Evolutionary conservation across 1,284 basidiomycete genomes (phyloP), one percentile per base, ranked within the genome.

Genomic region (Cutaneotrichosporon cavernicola): DNA sequence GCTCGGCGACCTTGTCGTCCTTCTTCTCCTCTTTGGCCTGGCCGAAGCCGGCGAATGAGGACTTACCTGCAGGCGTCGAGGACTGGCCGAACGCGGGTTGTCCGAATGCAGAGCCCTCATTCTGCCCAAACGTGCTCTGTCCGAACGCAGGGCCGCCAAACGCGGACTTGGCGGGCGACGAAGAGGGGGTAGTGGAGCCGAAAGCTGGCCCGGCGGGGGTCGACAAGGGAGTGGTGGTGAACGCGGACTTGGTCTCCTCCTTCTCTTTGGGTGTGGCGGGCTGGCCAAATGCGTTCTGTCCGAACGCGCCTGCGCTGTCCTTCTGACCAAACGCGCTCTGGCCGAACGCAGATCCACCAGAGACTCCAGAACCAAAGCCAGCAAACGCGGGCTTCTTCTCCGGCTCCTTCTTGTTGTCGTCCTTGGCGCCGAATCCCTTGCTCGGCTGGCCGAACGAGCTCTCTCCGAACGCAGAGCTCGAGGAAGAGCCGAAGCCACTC

Each of bases 1-100:
- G 36, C 18, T 49, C 36, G 22, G 49, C 16, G 21, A 30, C 16
- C 21, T 56, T 31, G 32, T 26, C 55, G 9, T 65, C 3, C 43
- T 68, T 57, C 34, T 59, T 49, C 14, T 46, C 18, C 18, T 46
- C 43, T 18, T 46, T 46, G 43, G 52, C 26, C 21, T 26, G 46
- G 9, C 71, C 69, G n/a, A 71, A 71, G 6, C 69, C 70, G 5
- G 38, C 52, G n/a, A 72, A 73, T 11, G 69, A 56, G 5, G 58
- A 47, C 50, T 58, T 47, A 32, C 10, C 14, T 2, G 38, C 11
- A 22, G 34, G n/a, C 26, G 34, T 58, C 13, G 61, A 2, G 22
- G 67, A 52, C 43, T 60, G 51, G 5, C 71, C 70, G 21, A 71
- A 71, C 6, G 67, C 67, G 55, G 58, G 56, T 30, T 31, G 16